These are phyloP conservation scores for Macadamia integrifolia DNA, from an alignment of 164 flowering plant species.

Conservation along the genomic window DNA sequence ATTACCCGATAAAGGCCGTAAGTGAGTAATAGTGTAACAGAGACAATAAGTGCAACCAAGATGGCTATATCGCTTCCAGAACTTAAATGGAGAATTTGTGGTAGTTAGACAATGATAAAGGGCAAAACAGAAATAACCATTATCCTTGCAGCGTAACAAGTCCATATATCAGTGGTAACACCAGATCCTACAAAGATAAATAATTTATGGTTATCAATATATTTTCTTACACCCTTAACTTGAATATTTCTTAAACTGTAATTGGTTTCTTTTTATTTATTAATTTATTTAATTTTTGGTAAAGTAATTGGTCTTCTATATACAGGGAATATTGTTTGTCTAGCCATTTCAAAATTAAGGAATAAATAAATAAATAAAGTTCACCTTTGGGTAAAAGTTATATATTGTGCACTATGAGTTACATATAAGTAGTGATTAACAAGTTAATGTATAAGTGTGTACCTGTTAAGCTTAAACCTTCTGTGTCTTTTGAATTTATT, in stretches of 20 bases:
- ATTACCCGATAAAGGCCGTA: slow-evolving; percentile 90
- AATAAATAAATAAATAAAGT: no score
- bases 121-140: slow-evolving; percentile 86
- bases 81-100: slow-evolving; percentile 43
- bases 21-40: slow-evolving; percentile 47
- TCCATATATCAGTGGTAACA: not conserved
- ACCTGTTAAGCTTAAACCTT: slow-evolving; percentile 51
- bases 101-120: slow-evolving; percentile 76
- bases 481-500: not conserved
- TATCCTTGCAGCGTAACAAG: slow-evolving; percentile 56
- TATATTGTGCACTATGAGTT: no score
- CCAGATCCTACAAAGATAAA: slow-evolving; percentile 50
- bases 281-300: no score
- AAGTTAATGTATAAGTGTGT: not conserved
- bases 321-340: no score
- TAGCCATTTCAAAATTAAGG: no score
- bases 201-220: slow-evolving; percentile 79
- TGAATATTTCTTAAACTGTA: not conserved
- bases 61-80: slow-evolving; percentile 65
- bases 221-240: slow-evolving; percentile 17
- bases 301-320: no score
- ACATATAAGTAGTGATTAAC: not conserved
- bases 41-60: slow-evolving; percentile 56
- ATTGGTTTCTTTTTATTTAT: no score
- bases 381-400: no score